These are phyloP conservation scores for Tardiomyces blankii DNA, from an alignment of 1,139 yeast genomes.

Conservation along the genomic window DNA sequence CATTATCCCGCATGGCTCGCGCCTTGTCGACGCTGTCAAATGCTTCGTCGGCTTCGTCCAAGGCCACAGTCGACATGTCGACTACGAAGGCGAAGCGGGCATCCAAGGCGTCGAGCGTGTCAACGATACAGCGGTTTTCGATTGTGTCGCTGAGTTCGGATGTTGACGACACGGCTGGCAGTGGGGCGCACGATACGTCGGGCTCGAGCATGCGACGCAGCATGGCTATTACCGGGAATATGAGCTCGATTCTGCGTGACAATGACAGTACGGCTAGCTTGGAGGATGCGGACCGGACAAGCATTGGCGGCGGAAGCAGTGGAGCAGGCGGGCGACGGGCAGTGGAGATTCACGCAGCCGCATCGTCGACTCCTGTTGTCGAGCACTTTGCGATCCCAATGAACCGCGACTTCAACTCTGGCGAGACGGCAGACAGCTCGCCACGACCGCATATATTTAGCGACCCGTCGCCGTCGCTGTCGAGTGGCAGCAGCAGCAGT, in stretches of 20 bases:
- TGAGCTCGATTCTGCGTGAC: slow-evolving; percentile 2
- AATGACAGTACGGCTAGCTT: slow-evolving; percentile 2
- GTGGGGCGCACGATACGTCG: slow-evolving; percentile 1
- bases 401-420: slow-evolving; percentile 4
- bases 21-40: slow-evolving; percentile 13
- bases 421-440: slow-evolving; percentile 1
- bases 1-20: slow-evolving; percentile 8
- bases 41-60: slow-evolving; percentile 11
- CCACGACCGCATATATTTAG: slow-evolving; percentile 1
- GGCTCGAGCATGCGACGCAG: slow-evolving; percentile 4
- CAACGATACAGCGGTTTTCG: slow-evolving; percentile 15
- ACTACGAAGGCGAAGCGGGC: slow-evolving; percentile 11
- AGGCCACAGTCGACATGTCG: slow-evolving; percentile 12
- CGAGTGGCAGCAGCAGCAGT: slow-evolving; percentile 1
- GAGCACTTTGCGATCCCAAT: slow-evolving; percentile 3
- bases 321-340: background rate
- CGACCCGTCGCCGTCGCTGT: slow-evolving; percentile 1
- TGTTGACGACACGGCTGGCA: slow-evolving; percentile 1
- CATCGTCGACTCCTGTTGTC: background rate
- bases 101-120: slow-evolving; percentile 14
- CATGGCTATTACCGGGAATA: slow-evolving; percentile 5
- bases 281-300: background rate
- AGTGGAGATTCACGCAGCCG: background rate
- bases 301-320: slow-evolving; percentile 1
- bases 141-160: slow-evolving; percentile 9